These are phyloP conservation scores for Termitomyces sp. DNA, from an alignment of 768 basidiomycete genomes.

Conservation along the genomic window DNA sequence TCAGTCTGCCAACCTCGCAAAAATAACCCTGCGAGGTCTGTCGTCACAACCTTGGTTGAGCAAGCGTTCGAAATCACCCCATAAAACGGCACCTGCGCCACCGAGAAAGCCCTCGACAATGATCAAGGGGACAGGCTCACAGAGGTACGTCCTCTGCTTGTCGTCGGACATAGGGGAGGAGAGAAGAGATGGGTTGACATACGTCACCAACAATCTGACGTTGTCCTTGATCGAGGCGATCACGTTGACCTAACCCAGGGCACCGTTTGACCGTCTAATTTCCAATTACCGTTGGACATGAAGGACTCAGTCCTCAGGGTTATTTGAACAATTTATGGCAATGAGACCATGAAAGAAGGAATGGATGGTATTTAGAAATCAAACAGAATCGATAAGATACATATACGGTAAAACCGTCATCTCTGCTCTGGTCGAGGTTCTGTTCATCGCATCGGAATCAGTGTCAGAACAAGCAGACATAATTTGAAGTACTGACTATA, in stretches of 20 bases:
- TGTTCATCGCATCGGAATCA: constrained; percentile 5
- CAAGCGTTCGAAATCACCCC: constrained; percentile 32
- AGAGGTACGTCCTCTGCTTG: constrained; percentile 10
- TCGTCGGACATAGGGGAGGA: constrained; percentile 24
- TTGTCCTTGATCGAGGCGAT: background rate
- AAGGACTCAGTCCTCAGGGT: too few relatives aligned
- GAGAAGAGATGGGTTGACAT: background rate
- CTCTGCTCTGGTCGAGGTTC: constrained; percentile 31
- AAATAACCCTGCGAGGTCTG: constrained; percentile 15
- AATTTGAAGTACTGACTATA: constrained; percentile 9
- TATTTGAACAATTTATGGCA: background rate
- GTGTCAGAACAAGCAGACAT: background rate
- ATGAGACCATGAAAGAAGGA: background rate
- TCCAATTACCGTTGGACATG: too few relatives aligned
- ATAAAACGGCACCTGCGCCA: constrained; percentile 29
- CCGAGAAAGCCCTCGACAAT: constrained; percentile 46
- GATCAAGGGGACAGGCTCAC: background rate
- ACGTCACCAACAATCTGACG: background rate
- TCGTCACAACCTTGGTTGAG: constrained; percentile 12
- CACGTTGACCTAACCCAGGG: background rate
- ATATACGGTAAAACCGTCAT: background rate
- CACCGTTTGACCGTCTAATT: background rate
- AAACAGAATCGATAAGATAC: background rate
- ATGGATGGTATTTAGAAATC: background rate
- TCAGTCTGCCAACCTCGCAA: background rate